Conservation (phyloP, 768 basidiomycete species). For the Podaxis sp. region DNA sequence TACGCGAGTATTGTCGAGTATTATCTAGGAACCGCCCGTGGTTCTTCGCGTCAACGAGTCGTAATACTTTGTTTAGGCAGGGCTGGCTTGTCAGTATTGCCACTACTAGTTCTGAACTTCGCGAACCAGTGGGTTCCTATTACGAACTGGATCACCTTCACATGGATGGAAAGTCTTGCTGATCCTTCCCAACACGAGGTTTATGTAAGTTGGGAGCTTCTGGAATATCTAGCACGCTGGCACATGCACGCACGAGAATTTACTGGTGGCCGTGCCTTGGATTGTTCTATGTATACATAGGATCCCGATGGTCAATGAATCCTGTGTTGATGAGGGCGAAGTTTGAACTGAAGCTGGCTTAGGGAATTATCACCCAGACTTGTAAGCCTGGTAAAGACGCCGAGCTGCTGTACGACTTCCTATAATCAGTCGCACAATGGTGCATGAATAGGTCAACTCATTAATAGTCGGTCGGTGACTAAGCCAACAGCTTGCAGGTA, state of each 20-base stretch:
- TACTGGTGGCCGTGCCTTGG: neutral
- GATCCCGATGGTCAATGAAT: neutral
- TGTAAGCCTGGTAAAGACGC: no score
- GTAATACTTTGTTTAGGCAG: neutral
- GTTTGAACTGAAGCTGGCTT: no score
- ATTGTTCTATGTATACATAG: neutral
- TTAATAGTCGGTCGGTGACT: neutral
- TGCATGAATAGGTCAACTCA: neutral
- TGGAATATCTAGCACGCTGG: neutral
- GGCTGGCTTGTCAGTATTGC: neutral
- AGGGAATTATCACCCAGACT: no score
- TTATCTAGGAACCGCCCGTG: neutral
- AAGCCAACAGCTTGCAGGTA: neutral
- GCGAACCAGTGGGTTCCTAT: slow-evolving; percentile 1
- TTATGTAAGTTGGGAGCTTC: slow-evolving; percentile 3
- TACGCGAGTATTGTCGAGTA: neutral
- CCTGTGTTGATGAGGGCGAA: no score
- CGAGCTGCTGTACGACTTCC: no score
- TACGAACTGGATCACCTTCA: neutral
- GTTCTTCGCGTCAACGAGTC: neutral
- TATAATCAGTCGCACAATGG: neutral
- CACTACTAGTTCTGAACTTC: neutral
- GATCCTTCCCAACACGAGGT: neutral
- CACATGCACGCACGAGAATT: neutral
- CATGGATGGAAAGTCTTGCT: neutral